These are phyloP conservation scores for Suhomyces terraborum DNA, from an alignment of 1,139 yeast genomes.

Conservation along the genomic window DNA sequence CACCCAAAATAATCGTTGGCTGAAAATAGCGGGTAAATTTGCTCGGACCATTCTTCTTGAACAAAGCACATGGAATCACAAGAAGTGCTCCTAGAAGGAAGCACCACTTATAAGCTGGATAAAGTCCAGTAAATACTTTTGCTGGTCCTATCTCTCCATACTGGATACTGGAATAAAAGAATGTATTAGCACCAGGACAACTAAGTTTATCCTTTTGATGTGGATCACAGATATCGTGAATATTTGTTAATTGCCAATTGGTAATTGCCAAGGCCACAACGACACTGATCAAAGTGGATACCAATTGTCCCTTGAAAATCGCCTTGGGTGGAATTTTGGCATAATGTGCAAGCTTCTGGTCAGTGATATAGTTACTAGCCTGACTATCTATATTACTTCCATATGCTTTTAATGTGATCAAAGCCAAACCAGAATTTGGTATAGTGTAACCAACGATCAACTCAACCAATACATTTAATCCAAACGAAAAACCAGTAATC, in stretches of 20 bases:
- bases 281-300: constrained; percentile 45
- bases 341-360: constrained; percentile 64
- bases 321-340: constrained; percentile 63
- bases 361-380: constrained; percentile 57
- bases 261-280: constrained; percentile 55
- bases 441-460: constrained; percentile 62
- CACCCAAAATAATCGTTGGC: constrained; percentile 52
- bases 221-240: constrained; percentile 50
- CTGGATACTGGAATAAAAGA: constrained; percentile 54
- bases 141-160: constrained; percentile 72
- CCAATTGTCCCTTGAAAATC: constrained; percentile 58
- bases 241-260: constrained; percentile 53
- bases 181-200: constrained; percentile 52
- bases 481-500: constrained; percentile 54
- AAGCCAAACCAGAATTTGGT: constrained; percentile 64
- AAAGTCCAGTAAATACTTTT: constrained; percentile 51
- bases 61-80: constrained; percentile 44
- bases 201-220: constrained; percentile 45
- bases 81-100: constrained; percentile 55
- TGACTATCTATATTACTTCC: constrained; percentile 66
- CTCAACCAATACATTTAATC: constrained; percentile 61
- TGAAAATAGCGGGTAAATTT: constrained; percentile 39
- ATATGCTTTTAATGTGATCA: constrained; percentile 58
- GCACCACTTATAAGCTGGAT: constrained; percentile 52
- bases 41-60: constrained; percentile 38